Conservation (phyloP, 2,329 filamentous ascomycete genomes). For the Cercospora canescens region DNA sequence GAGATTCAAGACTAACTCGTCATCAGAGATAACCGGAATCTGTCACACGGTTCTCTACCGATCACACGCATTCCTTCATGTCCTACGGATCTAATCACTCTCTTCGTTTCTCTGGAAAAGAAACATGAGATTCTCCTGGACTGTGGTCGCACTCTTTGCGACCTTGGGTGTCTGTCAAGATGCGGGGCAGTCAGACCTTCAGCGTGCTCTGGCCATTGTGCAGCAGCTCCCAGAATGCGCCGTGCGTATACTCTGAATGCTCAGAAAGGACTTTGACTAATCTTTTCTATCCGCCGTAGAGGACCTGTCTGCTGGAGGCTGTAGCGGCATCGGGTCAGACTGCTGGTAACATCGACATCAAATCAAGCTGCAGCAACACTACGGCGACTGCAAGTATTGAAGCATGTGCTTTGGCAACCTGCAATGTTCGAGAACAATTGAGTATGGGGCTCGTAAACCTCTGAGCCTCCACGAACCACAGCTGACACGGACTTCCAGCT, state of each 20-base stretch:
- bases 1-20: neutral
- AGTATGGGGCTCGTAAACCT: slow-evolving; percentile 6
- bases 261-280: neutral
- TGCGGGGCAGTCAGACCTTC: slow-evolving; percentile 14
- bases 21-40: neutral
- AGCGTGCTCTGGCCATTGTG: slow-evolving; percentile 12
- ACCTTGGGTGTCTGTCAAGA: slow-evolving; percentile 13
- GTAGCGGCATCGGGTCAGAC: slow-evolving; percentile 14
- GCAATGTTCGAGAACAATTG: slow-evolving; percentile 18
- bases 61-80: neutral
- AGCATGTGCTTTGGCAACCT: slow-evolving; percentile 9
- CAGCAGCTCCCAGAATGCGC: slow-evolving; percentile 20
- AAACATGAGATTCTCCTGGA: slow-evolving; percentile 18
- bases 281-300: slow-evolving; percentile 3
- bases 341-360: slow-evolving; percentile 12
- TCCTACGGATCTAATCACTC: neutral
- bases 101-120: neutral
- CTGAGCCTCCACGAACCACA: neutral
- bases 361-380: slow-evolving; percentile 16
- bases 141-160: slow-evolving; percentile 8
- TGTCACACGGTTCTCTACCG: neutral
- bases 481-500: slow-evolving; percentile 10
- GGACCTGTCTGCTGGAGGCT: slow-evolving; percentile 13
- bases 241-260: neutral
- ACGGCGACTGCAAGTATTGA: slow-evolving; percentile 15